phyloP scores from a whole-genome alignment of 345 rosid genomes.

The Arabidopsis arenosa region DNA sequence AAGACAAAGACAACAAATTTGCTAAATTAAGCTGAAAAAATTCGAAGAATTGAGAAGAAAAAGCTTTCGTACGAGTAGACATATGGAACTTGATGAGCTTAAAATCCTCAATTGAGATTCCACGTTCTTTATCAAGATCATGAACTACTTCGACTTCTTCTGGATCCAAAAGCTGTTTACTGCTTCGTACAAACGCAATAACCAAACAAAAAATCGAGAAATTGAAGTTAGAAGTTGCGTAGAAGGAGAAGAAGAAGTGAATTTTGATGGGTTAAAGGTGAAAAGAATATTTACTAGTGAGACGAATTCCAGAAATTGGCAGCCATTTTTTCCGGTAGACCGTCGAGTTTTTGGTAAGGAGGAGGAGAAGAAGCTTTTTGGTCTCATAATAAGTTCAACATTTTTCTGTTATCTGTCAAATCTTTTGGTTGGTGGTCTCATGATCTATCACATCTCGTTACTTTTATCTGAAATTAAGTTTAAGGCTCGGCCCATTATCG shows the following conservation, averaged over 20 bases:
- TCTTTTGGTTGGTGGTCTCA: neutral
- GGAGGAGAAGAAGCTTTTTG: neutral
- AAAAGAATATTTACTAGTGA: constrained; percentile 55
- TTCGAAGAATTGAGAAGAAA: neutral
- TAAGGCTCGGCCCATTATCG: neutral
- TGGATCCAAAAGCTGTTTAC: constrained; percentile 81
- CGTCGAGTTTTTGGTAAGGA: constrained; percentile 4
- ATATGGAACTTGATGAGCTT: constrained; percentile 87
- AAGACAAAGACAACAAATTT: neutral
- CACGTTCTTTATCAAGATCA: constrained; percentile 72
- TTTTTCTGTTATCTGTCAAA: constrained; percentile 31
- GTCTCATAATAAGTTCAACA: neutral
- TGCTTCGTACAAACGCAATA: constrained; percentile 33
- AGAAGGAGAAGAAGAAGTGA: neutral
- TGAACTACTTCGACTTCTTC: constrained; percentile 78
- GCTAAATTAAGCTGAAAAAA: neutral
- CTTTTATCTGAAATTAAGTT: neutral
- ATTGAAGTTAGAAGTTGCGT: neutral
- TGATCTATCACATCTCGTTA: constrained; percentile 13
- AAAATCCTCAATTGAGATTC: constrained; percentile 76
- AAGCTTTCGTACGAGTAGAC: constrained; percentile 63
- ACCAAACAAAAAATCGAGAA: constrained; percentile 27
- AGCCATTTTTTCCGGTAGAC: constrained; percentile 55
- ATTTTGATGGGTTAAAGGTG: neutral
- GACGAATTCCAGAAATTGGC: constrained; percentile 96